Base-by-base conservation (phyloP, 306 rosid species). In the Cucurbita ficifolia region DNA sequence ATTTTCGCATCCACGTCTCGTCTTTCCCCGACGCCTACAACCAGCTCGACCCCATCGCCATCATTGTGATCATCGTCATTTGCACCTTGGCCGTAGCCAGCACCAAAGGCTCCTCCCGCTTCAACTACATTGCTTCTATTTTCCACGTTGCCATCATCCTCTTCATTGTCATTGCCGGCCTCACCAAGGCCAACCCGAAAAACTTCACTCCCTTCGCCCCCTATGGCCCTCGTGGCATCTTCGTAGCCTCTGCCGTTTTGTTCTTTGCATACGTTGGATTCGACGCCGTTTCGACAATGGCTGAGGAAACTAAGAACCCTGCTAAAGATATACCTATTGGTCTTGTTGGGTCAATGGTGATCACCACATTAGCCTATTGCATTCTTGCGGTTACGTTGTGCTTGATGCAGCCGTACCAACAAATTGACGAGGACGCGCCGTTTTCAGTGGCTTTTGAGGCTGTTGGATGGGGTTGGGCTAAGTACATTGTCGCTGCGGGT, bases 231-330 rank as follows among this genome's bases (percentile, higher is more conserved):
- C 87, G 86, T 0, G 96, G 98, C 0, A 40, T 92, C 10, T 88
- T 92, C 54, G 33, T 62, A 7, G 79, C 98, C 4, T 84, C 96
- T 0, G 90, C 98, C 0, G 93, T 92, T 11, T 85, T 92, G 8
- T 92, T 92, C 85, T 92, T 92, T 1, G 93, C 96, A 10, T 92
- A 92, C 5, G 83, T 90, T 0, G 98, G 98, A 3, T 92, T 92
- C 5, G 98, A 92, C 10, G 96, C 90, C 0, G 89, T 92, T 13
- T 48, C 96, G 10, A 90, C 98, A 16, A 81, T 92, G 96, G 96
- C 98, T 0, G 96, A 92, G 59, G 98, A 92, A 19, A 92, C 98
- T 1, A 92, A 88, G 53, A 84, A 92, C 54, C 98, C 98, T 0
- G 90, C 68, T 0, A 77, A 48, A 11, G 98, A 92, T 81, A 92